Evolutionary conservation across 805 yeast genomes (phyloP).

Genomic region (Cyberlindnera galapagoensis): DNA sequence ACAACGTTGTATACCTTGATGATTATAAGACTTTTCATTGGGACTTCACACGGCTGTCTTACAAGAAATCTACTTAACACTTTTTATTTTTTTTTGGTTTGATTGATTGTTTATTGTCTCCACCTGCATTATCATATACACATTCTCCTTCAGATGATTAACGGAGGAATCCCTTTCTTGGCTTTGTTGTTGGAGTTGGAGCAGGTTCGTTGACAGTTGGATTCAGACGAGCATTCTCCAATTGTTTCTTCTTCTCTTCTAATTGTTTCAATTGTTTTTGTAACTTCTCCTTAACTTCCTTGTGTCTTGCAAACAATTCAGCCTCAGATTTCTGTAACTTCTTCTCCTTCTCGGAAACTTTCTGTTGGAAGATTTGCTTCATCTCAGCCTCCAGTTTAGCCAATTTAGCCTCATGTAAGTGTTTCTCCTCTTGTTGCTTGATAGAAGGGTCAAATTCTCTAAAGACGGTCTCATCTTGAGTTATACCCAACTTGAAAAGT

Average conservation of each 20-base stretch:
- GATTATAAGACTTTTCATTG: too few relatives aligned
- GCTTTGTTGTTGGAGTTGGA: constrained; percentile 42
- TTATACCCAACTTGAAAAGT: constrained; percentile 73
- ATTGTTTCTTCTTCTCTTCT: constrained; percentile 82
- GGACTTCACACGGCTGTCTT: too few relatives aligned
- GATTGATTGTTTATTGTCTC: too few relatives aligned
- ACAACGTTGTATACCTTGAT: too few relatives aligned
- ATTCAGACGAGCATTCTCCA: constrained; percentile 55
- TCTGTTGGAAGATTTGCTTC: constrained; percentile 94
- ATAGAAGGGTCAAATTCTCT: constrained; percentile 89
- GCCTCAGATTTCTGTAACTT: constrained; percentile 95
- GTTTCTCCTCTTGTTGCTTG: constrained; percentile 90
- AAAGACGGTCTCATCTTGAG: constrained; percentile 90
- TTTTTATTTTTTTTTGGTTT: too few relatives aligned
- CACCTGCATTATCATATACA: too few relatives aligned
- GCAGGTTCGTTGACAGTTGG: constrained; percentile 28
- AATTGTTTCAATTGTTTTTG: constrained; percentile 80
- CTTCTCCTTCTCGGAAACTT: constrained; percentile 94
- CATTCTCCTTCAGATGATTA: constrained; percentile 21
- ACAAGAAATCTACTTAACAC: too few relatives aligned
- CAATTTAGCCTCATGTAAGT: constrained; percentile 87
- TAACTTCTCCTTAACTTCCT: constrained; percentile 94
- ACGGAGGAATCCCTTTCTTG: constrained; percentile 80
- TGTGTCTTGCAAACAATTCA: constrained; percentile 90
- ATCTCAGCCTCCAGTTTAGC: constrained; percentile 93